These are phyloP conservation scores for Protea cynaroides DNA, from an alignment of 164 flowering plant genomes.

Conservation along the genomic window DNA sequence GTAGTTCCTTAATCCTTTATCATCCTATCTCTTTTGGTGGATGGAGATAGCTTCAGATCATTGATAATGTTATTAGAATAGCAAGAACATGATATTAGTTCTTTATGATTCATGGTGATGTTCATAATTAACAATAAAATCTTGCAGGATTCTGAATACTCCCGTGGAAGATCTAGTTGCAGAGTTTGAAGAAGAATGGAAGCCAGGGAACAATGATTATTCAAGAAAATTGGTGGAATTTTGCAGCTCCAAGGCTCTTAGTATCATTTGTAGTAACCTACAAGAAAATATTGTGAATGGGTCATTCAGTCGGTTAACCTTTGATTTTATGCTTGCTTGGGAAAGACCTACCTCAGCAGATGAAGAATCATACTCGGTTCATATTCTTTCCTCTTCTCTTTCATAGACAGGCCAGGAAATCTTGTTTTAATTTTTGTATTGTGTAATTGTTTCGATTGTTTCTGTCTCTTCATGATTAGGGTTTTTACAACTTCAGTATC, in stretches of 20 bases:
- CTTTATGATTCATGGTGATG: not conserved
- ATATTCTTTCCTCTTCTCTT: slow-evolving; percentile 1
- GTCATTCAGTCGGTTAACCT: slow-evolving; percentile 63
- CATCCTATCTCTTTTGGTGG: slow-evolving; percentile 1
- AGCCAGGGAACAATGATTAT: slow-evolving; percentile 32
- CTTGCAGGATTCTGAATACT: slow-evolving; percentile 43
- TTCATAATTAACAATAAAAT: not conserved
- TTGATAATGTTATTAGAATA: not conserved
- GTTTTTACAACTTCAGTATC: not conserved
- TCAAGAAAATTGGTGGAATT: slow-evolving; percentile 67
- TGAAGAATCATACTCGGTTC: slow-evolving; percentile 34
- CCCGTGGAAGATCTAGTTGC: slow-evolving; percentile 45
- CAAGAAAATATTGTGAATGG: slow-evolving; percentile 58
- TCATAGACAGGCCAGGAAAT: too few relatives aligned
- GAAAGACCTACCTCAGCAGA: slow-evolving; percentile 50
- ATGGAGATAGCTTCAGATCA: not conserved
- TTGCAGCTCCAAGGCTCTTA: slow-evolving; percentile 57
- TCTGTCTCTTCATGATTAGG: too few relatives aligned
- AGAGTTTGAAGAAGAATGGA: slow-evolving; percentile 58
- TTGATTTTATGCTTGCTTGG: slow-evolving; percentile 95
- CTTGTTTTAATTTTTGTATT: too few relatives aligned
- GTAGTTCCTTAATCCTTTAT: slow-evolving; percentile 8
- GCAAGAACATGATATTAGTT: not conserved
- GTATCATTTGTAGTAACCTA: slow-evolving; percentile 25
- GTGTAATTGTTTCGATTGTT: too few relatives aligned